Evolutionary conservation across 2,329 filamentous ascomycete genomes (phyloP), one percentile per base, ranked within the genome.

Genomic region (Massarina eburnea): DNA sequence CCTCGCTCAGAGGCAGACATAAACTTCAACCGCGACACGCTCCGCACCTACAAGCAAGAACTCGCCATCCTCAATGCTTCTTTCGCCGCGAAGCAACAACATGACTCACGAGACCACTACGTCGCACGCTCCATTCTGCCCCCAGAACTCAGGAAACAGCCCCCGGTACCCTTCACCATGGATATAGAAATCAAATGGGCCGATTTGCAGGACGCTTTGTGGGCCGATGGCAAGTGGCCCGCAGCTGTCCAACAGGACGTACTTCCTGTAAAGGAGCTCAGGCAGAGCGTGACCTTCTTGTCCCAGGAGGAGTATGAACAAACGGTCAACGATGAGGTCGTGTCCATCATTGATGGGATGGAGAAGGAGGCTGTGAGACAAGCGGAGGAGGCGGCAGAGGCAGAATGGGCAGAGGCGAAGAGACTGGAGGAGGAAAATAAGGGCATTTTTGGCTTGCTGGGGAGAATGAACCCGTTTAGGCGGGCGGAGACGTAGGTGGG

Each of bases 171-270:
- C 10, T 68, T 62, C 40, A 54, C 55, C 9, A 52, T 64, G 5
- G 45, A 62, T 22, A 54, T 71, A 2, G 48, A 42, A 12, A 55
- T 71, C 19, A 48, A 55, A 19, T 72, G 70, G 70, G 58, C 60
- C 5, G 61, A 72, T 35, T 41, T 68, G 10, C 45, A 54, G 18
- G 67, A 72, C 41, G 63, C 61, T 10, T 46, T 66, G 17, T 65
- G 62, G 46, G 60, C 61, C 0, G 41, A 45, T 1, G 52, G 46
- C 1, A 32, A 52, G 6, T 62, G 61, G 61, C 58, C 60, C 14
- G 54, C 50, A 1, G 33, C 39, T 7, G 60, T 66, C 9, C 46
- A 48, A 12, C 61, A 64, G 48, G 60, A 64, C 21, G 34, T 41
- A 0, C 46, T 65, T 2, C 34, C 46, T 9, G 17, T 62, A 17